These are phyloP conservation scores for Xylaria nigripes DNA, from an alignment of 495 filamentous ascomycete genomes.

Conservation along the genomic window DNA sequence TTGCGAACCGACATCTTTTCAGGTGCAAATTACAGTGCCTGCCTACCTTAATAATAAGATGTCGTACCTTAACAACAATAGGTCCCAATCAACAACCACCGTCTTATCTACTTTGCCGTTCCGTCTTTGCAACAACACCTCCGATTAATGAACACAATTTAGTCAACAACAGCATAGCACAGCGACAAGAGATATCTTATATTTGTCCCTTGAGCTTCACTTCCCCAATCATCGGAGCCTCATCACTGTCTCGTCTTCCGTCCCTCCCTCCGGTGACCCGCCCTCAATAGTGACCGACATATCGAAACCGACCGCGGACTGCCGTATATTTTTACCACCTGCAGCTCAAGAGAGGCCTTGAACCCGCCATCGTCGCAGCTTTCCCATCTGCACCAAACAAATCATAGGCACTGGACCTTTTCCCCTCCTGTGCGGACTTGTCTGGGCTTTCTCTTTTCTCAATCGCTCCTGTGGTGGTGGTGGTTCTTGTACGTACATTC, in stretches of 20 bases:
- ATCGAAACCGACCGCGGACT: conserved; percentile 5
- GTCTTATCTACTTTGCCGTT: background rate
- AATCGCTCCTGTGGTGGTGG: conserved; percentile 1
- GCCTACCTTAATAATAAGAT: background rate
- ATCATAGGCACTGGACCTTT: background rate
- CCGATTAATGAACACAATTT: background rate
- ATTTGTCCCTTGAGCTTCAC: background rate
- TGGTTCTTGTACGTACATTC: conserved; percentile 11
- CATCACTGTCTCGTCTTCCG: background rate
- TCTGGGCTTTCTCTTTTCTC: background rate
- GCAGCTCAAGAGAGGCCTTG: conserved; percentile 1
- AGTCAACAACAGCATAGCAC: background rate
- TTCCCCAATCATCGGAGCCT: background rate
- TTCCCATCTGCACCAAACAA: conserved; percentile 1
- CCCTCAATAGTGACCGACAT: background rate
- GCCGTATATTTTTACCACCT: background rate
- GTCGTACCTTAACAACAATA: background rate
- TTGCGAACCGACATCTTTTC: background rate
- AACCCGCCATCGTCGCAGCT: background rate
- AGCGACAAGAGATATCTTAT: background rate
- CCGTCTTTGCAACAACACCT: background rate
- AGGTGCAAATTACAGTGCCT: conserved; percentile 1
- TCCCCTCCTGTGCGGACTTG: background rate
- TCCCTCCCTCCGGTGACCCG: conserved; percentile 7
- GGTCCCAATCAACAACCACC: background rate